Percentiles rank a stretch among this genome's conserved stretches.
Conservation (phyloP, 139 green algal genomes). For the Chlamydomonas schloesseri region DNA sequence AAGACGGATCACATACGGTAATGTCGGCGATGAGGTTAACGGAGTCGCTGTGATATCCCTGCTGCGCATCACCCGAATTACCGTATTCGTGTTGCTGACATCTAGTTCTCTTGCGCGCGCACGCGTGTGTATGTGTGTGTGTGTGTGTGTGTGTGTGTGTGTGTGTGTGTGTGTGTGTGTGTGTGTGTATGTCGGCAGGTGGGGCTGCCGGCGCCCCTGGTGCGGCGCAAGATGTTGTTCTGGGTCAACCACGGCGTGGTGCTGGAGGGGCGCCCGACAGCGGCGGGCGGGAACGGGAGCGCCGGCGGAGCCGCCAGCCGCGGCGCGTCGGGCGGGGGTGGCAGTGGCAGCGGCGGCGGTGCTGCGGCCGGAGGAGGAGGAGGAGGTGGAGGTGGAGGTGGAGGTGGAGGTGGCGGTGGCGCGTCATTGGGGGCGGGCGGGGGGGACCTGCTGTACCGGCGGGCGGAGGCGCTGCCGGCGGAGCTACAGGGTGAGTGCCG, state of each 20-base stretch:
- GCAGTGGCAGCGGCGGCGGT: background rate
- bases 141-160: too few species aligned
- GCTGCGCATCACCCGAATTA: too few species aligned
- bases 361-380: too few species aligned
- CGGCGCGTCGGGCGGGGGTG: background rate
- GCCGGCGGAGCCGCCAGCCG: background rate
- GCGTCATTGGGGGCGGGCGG: background rate
- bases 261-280: constrained; percentile 51
- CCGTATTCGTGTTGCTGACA: too few species aligned
- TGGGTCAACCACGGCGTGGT: constrained; percentile 93
- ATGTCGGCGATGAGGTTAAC: too few species aligned
- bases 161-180: too few species aligned
- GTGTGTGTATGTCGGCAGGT: constrained; percentile 37
- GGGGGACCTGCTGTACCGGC: constrained; percentile 53
- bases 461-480: constrained; percentile 33
- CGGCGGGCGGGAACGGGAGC: background rate
- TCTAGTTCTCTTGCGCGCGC: too few species aligned
- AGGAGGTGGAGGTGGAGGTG: background rate
- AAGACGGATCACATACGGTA: too few species aligned
- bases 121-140: too few species aligned
- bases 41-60: too few species aligned
- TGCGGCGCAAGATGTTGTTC: constrained; percentile 80
- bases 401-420: background rate
- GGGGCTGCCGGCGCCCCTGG: constrained; percentile 57
- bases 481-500: constrained; percentile 27